These are phyloP conservation scores for Salvia miltiorrhiza DNA, from an alignment of 257 asterid genomes.

Conservation along the genomic window DNA sequence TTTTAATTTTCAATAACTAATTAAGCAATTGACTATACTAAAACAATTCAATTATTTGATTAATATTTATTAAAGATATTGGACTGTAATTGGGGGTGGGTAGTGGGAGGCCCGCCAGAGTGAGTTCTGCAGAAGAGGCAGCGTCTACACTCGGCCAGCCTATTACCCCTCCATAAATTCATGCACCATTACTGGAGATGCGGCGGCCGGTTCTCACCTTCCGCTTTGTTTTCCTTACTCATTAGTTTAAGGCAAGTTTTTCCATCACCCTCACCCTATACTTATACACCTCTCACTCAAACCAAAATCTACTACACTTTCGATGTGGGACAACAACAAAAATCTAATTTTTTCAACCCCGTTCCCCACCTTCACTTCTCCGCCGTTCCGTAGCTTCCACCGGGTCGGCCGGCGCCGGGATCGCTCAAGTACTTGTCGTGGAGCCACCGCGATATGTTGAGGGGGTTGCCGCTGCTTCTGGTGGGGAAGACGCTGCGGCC, in stretches of 20 bases:
- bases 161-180: conserved; percentile 97
- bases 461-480: conserved; percentile 42
- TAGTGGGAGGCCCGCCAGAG: conserved; percentile 93
- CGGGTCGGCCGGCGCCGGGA: background rate
- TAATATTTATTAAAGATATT: background rate
- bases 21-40: too few species aligned
- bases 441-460: conserved; percentile 46
- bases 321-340: conserved; percentile 22
- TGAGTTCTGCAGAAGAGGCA: conserved; percentile 99
- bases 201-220: conserved; percentile 88
- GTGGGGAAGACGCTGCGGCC: conserved; percentile 41
- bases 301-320: too few species aligned
- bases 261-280: accelerated
- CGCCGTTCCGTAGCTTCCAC: background rate
- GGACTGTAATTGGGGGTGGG: conserved; percentile 29
- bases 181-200: conserved; percentile 50
- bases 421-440: conserved; percentile 58
- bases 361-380: background rate
- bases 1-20: too few species aligned
- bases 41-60: too few species aligned
- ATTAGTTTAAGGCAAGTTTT: conserved; percentile 93
- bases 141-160: conserved; percentile 99
- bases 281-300: background rate
- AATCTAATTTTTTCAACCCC: background rate
- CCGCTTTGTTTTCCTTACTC: conserved; percentile 99